Percentiles rank a stretch among this genome's conserved stretches.
These are phyloP conservation scores for Begonia fuchsioides DNA, from an alignment of 306 rosid genomes.

Conservation along the genomic window DNA sequence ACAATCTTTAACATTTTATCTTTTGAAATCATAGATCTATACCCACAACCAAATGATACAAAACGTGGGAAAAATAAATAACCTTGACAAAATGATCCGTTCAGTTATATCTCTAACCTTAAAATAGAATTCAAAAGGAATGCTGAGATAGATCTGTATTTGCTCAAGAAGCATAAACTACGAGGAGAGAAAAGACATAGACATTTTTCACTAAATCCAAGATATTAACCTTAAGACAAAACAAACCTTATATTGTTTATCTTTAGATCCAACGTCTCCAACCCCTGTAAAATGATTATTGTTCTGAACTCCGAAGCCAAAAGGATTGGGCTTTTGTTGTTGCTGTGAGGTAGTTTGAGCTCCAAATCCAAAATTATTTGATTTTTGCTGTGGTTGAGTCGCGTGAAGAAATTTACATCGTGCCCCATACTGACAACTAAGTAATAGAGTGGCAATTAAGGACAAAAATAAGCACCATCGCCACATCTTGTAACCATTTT, in stretches of 20 bases:
- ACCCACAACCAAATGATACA: too few relatives aligned
- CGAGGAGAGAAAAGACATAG: too few relatives aligned
- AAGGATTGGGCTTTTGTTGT: constrained; percentile 52
- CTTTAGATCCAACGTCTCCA: constrained; percentile 24
- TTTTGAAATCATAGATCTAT: too few relatives aligned
- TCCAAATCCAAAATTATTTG: constrained; percentile 38
- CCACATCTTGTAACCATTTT: not conserved
- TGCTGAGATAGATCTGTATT: too few relatives aligned
- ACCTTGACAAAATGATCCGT: too few relatives aligned
- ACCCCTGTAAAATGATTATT: constrained; percentile 20
- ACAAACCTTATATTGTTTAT: constrained; percentile 45
- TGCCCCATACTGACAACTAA: constrained; percentile 74
- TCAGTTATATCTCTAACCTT: too few relatives aligned
- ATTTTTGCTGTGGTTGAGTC: constrained; percentile 32
- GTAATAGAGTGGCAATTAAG: constrained; percentile 10
- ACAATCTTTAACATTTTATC: too few relatives aligned
- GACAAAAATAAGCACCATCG: not conserved
- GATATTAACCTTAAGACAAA: constrained; percentile 3
- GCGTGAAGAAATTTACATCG: constrained; percentile 48
- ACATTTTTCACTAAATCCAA: too few relatives aligned
- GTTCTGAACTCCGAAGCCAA: constrained; percentile 63
- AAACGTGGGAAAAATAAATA: too few relatives aligned
- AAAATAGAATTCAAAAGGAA: too few relatives aligned
- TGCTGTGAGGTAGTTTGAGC: constrained; percentile 19
- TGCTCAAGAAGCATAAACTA: too few relatives aligned